Evolutionary conservation across 305 asterid species (phyloP).

Genomic region (Fraxinus greggii): DNA sequence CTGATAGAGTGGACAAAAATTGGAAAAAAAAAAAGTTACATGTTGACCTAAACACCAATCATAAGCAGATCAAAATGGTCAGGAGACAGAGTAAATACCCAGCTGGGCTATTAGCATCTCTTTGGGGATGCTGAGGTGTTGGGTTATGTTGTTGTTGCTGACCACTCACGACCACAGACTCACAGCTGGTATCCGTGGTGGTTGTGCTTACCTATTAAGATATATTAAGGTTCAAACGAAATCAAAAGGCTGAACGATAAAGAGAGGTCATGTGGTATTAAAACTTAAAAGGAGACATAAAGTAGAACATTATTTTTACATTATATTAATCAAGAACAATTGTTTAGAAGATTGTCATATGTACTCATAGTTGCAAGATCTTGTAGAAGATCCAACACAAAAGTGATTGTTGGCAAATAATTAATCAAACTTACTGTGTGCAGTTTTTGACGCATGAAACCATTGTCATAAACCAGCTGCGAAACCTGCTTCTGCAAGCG

Average conservation of each 20-base stretch:
- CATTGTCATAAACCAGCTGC: slow-evolving; percentile 86
- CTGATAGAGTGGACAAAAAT: slow-evolving; percentile 32
- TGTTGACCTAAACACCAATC: background rate
- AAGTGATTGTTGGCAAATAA: background rate
- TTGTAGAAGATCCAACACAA: background rate
- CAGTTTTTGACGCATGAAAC: slow-evolving; percentile 74
- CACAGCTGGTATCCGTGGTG: slow-evolving; percentile 90
- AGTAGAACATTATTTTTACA: background rate
- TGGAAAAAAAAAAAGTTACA: background rate
- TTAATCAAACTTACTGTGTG: slow-evolving; percentile 56
- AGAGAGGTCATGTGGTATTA: background rate
- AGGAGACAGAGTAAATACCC: slow-evolving; percentile 50
- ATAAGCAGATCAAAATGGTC: background rate
- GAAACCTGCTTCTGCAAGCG: slow-evolving; percentile 95
- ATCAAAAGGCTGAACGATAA: background rate
- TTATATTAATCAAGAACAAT: background rate
- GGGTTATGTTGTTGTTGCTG: slow-evolving; percentile 88
- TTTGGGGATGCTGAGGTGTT: slow-evolving; percentile 79
- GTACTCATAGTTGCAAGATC: background rate
- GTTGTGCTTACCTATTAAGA: slow-evolving; percentile 56
- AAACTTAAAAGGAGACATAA: background rate
- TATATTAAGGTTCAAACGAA: background rate
- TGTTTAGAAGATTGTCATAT: background rate
- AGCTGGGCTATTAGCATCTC: slow-evolving; percentile 96
- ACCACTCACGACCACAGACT: slow-evolving; percentile 89